Evolutionary conservation across 2,329 filamentous ascomycete species (phyloP).

Genomic region (Cytospora schulzeri): DNA sequence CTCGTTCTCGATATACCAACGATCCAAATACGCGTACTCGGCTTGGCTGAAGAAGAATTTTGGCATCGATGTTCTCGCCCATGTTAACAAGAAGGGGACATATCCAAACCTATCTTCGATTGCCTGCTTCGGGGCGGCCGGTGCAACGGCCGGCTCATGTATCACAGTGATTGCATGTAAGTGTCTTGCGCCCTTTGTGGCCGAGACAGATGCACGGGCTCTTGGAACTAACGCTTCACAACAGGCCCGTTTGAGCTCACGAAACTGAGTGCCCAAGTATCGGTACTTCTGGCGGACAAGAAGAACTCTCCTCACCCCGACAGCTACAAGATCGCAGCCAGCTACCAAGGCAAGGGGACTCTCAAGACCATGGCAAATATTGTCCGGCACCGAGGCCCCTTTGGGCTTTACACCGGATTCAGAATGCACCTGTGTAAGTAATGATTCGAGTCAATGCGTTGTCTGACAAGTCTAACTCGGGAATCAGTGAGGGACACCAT

Average conservation of each 20-base stretch:
- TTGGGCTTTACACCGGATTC: constrained; percentile 80
- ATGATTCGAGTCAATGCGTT: background rate
- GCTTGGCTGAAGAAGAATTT: constrained; percentile 69
- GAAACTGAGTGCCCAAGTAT: constrained; percentile 86
- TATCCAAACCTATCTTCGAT: constrained; percentile 75
- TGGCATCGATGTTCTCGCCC: constrained; percentile 69
- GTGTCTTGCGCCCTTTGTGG: constrained; percentile 32
- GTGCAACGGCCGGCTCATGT: constrained; percentile 75
- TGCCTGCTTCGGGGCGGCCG: constrained; percentile 75
- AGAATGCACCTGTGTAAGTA: constrained; percentile 73
- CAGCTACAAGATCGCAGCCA: constrained; percentile 63
- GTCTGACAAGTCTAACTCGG: constrained; percentile 2
- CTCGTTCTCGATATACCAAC: constrained; percentile 63
- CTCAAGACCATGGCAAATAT: constrained; percentile 76
- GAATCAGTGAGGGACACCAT: constrained; percentile 74
- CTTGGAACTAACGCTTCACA: constrained; percentile 36
- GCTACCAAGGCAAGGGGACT: constrained; percentile 78
- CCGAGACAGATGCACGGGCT: background rate
- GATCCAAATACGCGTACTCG: constrained; percentile 73
- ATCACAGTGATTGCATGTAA: constrained; percentile 79
- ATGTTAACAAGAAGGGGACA: constrained; percentile 70
- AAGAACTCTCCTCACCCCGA: constrained; percentile 49
- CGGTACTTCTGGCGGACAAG: constrained; percentile 70
- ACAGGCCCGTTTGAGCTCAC: constrained; percentile 81
- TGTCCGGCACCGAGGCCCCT: constrained; percentile 70